Evolutionary conservation across 768 basidiomycete species (phyloP), one percentile per base, ranked within the genome.

Genomic region (Xerocomellus dryophilus): DNA sequence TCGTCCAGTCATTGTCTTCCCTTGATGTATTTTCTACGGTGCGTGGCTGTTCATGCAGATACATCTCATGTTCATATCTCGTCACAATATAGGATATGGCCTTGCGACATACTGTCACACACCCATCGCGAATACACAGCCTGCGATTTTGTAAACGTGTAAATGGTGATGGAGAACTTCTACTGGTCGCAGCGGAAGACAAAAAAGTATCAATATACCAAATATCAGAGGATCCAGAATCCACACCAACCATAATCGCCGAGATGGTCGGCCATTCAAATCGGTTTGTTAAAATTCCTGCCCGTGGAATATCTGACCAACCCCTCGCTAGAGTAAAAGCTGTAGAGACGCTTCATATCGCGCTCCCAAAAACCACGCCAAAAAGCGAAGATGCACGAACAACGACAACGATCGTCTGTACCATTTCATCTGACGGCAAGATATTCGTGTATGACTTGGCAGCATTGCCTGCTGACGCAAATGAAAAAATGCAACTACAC

Each of bases 361-460:
- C 81, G 3, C 78, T 85, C 21, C 86, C 84, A 5, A 56, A 66
- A 12, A 53, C 62, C 31, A 5, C 40, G 48, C 35, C 44, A 9
- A 47, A 43, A 46, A 49, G 39, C 47, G 17, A 65, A 17, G 62
- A 60, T 27, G 17, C 47, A 17, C 66, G 68, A 31, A 60, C 58
- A 41, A 75, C 77, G 8, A 89, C 85, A 10, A 89, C 83, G 0
- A 73, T 90, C 21, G 79, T 83, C 4, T 81, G 84, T 58, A 89
- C 93, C 3, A 84, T 83, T 15, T 98, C 94, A 0, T 97, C 96
- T 0, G 97, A 98, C 54, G 97, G 97, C 7, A 82, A 83, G 54
- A 81, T 94, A 51, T 81, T 84, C 58, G 64, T 94, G 18, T 93
- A 86, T 68, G 86, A 94, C 67, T 72, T 93, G 51, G 77, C 79